Percentiles rank a stretch among this genome's conserved stretches.
Evolutionary conservation across 352 stramenopile species (phyloP).

Genomic region (Globisporangium iwayamae): DNA sequence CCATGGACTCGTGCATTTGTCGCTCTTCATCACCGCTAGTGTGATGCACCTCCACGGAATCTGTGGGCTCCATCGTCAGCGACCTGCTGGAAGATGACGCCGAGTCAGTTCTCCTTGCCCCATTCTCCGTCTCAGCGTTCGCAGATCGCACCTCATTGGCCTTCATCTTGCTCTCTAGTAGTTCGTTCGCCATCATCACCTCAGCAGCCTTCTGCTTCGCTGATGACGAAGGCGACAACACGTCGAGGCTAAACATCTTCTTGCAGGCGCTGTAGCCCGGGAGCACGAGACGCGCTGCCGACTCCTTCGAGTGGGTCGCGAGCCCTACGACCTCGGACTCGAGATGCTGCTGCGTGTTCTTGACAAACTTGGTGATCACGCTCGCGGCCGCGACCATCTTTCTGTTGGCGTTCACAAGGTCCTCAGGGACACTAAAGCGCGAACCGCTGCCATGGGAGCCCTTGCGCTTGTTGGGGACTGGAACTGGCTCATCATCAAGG

Average conservation of each 20-base stretch:
- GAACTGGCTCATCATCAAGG: neutral
- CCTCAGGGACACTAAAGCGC: constrained; percentile 18
- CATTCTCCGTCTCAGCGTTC: neutral
- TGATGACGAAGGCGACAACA: neutral
- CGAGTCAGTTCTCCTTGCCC: neutral
- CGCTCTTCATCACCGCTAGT: neutral
- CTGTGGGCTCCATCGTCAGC: neutral
- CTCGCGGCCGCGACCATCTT: constrained; percentile 29
- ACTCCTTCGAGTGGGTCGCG: constrained; percentile 35
- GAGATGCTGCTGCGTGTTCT: constrained; percentile 32
- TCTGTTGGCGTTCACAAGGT: constrained; percentile 23
- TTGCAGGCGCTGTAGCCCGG: constrained; percentile 32
- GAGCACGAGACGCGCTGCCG: constrained; percentile 30
- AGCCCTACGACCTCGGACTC: constrained; percentile 36
- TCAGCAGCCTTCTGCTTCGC: neutral
- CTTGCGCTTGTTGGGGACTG: constrained; percentile 4
- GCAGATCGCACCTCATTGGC: neutral
- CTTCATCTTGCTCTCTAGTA: neutral
- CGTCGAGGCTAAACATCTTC: constrained; percentile 25
- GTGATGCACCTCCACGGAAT: neutral
- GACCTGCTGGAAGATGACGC: constrained; percentile 9
- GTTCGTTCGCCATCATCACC: neutral
- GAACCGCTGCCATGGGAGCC: neutral
- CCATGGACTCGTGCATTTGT: neutral
- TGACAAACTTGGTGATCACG: constrained; percentile 36